phyloP scores from a whole-genome alignment of 805 yeast genomes.

The Saturnispora zaruensis region DNA sequence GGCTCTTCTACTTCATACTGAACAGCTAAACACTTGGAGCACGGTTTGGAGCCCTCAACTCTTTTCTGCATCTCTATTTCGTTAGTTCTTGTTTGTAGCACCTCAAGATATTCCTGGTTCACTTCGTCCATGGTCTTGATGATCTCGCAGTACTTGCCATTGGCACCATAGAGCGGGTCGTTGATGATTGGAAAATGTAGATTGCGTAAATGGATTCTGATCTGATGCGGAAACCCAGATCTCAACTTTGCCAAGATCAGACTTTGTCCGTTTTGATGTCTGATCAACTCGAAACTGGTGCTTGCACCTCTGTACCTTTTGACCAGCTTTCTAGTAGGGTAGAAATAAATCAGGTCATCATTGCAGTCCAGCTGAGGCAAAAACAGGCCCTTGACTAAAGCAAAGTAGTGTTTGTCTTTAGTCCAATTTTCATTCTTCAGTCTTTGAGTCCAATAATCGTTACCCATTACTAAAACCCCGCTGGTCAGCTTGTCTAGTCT shows the following conservation, averaged over 20 bases:
- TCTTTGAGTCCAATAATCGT: conserved; percentile 25
- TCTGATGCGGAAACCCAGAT: conserved; percentile 48
- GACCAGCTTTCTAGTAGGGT: conserved; percentile 19
- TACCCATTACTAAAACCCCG: conserved; percentile 40
- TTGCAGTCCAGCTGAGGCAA: conserved; percentile 26
- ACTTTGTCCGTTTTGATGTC: conserved; percentile 29
- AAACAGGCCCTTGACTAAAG: conserved; percentile 34
- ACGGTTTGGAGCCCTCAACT: conserved; percentile 15
- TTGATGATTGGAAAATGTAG: conserved; percentile 30
- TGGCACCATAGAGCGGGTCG: conserved; percentile 25
- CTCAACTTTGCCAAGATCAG: conserved; percentile 37
- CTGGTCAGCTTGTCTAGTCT: conserved; percentile 45
- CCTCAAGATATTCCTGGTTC: conserved; percentile 5
- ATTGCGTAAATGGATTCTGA: conserved; percentile 44
- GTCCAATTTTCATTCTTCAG: conserved; percentile 18
- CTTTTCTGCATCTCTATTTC: conserved; percentile 15
- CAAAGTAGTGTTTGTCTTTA: conserved; percentile 33
- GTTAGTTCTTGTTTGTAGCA: conserved; percentile 12
- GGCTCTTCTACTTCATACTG: conserved; percentile 23
- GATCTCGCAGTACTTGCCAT: conserved; percentile 12
- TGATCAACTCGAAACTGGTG: conserved; percentile 16
- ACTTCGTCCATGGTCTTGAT: conserved; percentile 5
- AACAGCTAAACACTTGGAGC: conserved; percentile 27
- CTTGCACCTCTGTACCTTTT: conserved; percentile 15
- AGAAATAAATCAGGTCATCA: conserved; percentile 30